A percentile compares a stretch with the other conserved stretches of the same genome.
phyloP scores from a whole-genome alignment of 148 eudicot genomes.

The Camellia japonica region DNA sequence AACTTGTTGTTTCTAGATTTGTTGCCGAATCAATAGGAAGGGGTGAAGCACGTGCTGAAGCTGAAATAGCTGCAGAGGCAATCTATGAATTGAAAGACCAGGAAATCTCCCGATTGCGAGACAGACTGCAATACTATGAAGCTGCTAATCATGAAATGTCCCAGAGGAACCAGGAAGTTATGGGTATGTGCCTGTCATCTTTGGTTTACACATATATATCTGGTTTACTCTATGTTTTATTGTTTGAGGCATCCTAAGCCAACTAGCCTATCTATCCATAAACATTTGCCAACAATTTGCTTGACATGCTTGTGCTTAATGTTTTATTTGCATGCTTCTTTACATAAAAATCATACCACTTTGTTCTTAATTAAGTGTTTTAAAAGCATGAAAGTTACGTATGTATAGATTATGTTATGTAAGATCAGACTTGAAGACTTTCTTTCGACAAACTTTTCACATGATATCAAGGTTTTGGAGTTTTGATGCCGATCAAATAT shows the following conservation, averaged over 20 bases:
- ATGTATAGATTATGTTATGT: not conserved
- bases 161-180: slow-evolving; percentile 52
- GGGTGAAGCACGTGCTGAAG: slow-evolving; percentile 46
- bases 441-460: not conserved
- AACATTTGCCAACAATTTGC: not conserved
- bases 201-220: not conserved
- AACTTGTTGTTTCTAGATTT: slow-evolving; percentile 36
- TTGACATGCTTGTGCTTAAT: not conserved
- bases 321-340: not conserved
- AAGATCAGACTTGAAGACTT: not conserved
- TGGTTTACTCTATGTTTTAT: not conserved
- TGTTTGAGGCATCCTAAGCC: not conserved
- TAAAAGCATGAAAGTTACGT: not conserved
- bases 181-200: slow-evolving; percentile 32
- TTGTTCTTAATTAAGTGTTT: not conserved
- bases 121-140: slow-evolving; percentile 47
- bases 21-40: slow-evolving; percentile 51
- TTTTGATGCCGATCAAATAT: not conserved
- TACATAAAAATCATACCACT: not conserved
- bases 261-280: not conserved
- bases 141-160: slow-evolving; percentile 52
- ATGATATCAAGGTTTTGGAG: not conserved
- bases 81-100: slow-evolving; percentile 44
- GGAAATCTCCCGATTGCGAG: slow-evolving; percentile 46
- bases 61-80: slow-evolving; percentile 38